phyloP scores from a whole-genome alignment of 495 filamentous ascomycete species.

The Gamarada debralockiae region DNA sequence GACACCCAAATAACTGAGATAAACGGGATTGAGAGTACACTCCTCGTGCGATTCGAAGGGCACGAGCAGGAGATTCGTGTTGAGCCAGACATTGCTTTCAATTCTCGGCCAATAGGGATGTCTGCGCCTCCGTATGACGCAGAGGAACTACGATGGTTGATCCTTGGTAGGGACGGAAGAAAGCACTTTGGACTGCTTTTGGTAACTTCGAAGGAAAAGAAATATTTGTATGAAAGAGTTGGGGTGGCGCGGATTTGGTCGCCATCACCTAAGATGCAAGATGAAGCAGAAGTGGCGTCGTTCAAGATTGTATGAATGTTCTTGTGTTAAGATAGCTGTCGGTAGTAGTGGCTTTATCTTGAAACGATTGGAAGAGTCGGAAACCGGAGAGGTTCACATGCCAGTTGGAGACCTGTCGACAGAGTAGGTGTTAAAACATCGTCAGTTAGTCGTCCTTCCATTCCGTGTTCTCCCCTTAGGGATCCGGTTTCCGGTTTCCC shows the following conservation, averaged over 20 bases:
- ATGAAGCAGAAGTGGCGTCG: constrained; percentile 4
- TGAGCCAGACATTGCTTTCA: constrained; percentile 8
- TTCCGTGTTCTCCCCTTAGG: too few relatives aligned
- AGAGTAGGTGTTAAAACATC: too few relatives aligned
- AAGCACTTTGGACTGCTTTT: constrained; percentile 2
- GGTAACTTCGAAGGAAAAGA: not conserved
- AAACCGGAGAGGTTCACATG: too few relatives aligned
- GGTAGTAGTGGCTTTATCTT: too few relatives aligned
- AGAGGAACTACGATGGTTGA: constrained; percentile 1
- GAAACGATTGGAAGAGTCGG: too few relatives aligned
- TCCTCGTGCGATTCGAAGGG: constrained; percentile 3
- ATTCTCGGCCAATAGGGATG: constrained; percentile 6
- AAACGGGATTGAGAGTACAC: constrained; percentile 1
- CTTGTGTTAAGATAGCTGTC: too few relatives aligned
- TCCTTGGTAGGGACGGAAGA: not conserved
- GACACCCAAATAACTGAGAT: constrained; percentile 1
- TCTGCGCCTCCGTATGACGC: not conserved
- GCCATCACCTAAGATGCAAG: not conserved
- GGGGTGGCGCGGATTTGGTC: constrained; percentile 3
- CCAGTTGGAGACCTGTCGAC: too few relatives aligned
- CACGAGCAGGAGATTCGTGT: constrained; percentile 2
- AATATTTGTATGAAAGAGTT: constrained; percentile 6
- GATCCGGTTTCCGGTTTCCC: too few relatives aligned
- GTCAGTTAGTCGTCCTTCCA: too few relatives aligned
- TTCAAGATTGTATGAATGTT: constrained; percentile 7